phyloP scores from a whole-genome alignment of 768 basidiomycete species.

The Cystobasidium ongulense region DNA sequence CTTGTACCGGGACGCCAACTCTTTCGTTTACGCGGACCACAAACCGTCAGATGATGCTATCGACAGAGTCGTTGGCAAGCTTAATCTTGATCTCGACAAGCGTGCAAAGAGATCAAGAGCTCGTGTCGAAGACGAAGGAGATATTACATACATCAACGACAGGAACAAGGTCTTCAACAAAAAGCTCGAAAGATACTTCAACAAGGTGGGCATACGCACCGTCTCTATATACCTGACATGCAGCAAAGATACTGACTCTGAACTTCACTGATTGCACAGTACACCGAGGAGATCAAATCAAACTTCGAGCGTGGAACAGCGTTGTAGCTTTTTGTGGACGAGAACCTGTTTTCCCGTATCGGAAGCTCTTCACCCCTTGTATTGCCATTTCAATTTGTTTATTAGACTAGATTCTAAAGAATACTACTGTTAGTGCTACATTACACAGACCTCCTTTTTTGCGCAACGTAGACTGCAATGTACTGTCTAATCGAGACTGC shows the following conservation, averaged over 20 bases:
- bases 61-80: conserved; percentile 78
- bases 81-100: conserved; percentile 87
- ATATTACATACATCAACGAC: conserved; percentile 75
- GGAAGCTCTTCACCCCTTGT: too few species aligned
- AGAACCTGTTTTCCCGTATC: not conserved
- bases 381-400: too few species aligned
- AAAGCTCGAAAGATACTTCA: conserved; percentile 92
- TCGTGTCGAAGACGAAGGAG: conserved; percentile 85
- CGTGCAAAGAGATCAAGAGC: conserved; percentile 83
- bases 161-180: conserved; percentile 56
- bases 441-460: not conserved
- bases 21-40: conserved; percentile 83
- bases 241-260: conserved; percentile 12
- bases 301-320: conserved; percentile 98
- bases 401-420: too few species aligned
- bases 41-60: conserved; percentile 93
- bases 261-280: conserved; percentile 70
- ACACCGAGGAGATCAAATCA: conserved; percentile 88
- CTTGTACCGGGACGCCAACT: conserved; percentile 88
- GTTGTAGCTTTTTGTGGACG: conserved; percentile 48
- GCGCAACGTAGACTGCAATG: not conserved
- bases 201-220: conserved; percentile 66
- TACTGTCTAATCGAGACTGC: too few species aligned
- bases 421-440: not conserved
- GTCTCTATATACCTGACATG: not conserved